These are phyloP conservation scores for Inonotus obliquus DNA, from an alignment of 1,284 basidiomycete species.

Conservation along the genomic window DNA sequence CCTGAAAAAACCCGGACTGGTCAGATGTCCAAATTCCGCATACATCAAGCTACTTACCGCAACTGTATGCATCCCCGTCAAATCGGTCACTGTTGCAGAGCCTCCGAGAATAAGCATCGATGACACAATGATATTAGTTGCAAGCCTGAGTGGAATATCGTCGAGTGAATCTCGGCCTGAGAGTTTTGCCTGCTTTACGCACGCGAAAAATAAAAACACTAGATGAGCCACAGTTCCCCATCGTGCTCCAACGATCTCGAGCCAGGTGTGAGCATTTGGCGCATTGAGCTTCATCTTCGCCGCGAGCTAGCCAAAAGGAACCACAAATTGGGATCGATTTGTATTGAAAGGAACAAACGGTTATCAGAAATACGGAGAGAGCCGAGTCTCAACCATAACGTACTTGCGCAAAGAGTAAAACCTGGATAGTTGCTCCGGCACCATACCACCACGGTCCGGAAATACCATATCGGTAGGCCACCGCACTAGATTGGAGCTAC, in stretches of 20 bases:
- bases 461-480: conserved; percentile 81
- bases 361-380: neutral
- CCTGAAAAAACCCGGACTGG: conserved; percentile 28
- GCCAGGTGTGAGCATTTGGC: conserved; percentile 54
- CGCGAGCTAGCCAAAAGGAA: conserved; percentile 29
- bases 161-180: neutral
- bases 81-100: conserved; percentile 53
- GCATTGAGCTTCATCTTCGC: conserved; percentile 60
- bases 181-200: conserved; percentile 22
- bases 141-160: conserved; percentile 35
- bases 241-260: conserved; percentile 59
- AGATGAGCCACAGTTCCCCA: conserved; percentile 55
- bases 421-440: conserved; percentile 37
- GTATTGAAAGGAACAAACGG: conserved; percentile 17
- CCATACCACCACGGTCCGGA: conserved; percentile 73
- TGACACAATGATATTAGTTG: conserved; percentile 61
- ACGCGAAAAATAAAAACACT: conserved; percentile 68
- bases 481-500: conserved; percentile 70
- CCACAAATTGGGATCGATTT: neutral
- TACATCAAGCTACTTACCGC: conserved; percentile 41
- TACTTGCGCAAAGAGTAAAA: conserved; percentile 48
- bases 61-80: conserved; percentile 52
- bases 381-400: conserved; percentile 29
- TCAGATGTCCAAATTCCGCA: conserved; percentile 6
- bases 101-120: conserved; percentile 59